Evolutionary conservation across 768 basidiomycete species (phyloP), one percentile per base, ranked within the genome.

Genomic region (Podaxis carcinomalis): DNA sequence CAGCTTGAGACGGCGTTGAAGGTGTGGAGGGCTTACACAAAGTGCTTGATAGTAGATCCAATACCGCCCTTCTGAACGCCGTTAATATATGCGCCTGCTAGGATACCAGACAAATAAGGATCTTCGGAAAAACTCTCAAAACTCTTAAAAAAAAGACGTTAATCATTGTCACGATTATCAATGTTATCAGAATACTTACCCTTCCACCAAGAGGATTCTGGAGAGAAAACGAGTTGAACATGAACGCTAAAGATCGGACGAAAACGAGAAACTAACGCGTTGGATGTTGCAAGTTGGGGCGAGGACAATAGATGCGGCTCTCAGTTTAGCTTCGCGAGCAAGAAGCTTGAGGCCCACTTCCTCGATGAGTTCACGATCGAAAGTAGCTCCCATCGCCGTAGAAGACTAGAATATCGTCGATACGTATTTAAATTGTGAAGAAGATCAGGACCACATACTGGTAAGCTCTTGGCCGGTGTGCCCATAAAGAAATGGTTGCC

Each of bases 211-310:
- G 81, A 23, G 89, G 89, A 67, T 79, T 88, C 86, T 88, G 59
- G 4, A 44, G 42, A 19, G 39, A 49, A 62, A 16, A 27, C 35
- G 25, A 47, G 6, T 63, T 52, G 61, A 16, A 32, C 54, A 50
- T 61, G 59, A 52, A 35, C 46, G 51, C 36, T 3, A 13, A 32
- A 27, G 50, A 47, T 21, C 36, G 1, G 25, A 28, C 62, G 40
- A 19, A 50, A 57, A 23, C 58, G 21, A 28, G 42, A 52, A 19
- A 65, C 74, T 63, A 69, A 84, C 89, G 35, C 92, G 83, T 72
- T 92, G 92, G 53, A 91, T 92, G 69, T 94, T 93, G 69, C 88
- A 89, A 0, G 92, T 93, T 0, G 92, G 92, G 0, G 86, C 92
- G 16, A 93, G 81, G 32, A 92, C 75, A 2, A 90, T 72, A 11